These are phyloP conservation scores for Agrocybe chaxingu DNA, from an alignment of 768 basidiomycete genomes.

Conservation along the genomic window DNA sequence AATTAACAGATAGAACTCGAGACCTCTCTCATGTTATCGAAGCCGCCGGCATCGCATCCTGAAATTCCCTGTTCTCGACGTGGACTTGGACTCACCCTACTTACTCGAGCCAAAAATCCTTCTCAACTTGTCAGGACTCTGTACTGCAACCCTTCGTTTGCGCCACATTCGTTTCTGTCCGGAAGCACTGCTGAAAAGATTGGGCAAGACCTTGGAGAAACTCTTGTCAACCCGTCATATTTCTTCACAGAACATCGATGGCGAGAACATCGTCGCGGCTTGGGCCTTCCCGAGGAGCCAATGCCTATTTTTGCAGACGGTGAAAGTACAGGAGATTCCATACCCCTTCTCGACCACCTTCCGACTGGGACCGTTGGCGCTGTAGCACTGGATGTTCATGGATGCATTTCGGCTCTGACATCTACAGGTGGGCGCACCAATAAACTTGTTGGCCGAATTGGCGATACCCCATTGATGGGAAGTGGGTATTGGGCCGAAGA, in stretches of 20 bases:
- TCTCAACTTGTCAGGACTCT: conserved; percentile 66
- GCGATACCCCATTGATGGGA: conserved; percentile 79
- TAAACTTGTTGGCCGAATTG: conserved; percentile 79
- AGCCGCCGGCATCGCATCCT: conserved; percentile 65
- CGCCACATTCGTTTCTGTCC: conserved; percentile 70
- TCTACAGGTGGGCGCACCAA: conserved; percentile 84
- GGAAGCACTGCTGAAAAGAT: conserved; percentile 61
- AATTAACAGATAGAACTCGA: conserved; percentile 76
- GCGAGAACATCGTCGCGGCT: conserved; percentile 70
- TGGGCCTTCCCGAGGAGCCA: conserved; percentile 71
- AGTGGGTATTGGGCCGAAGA: conserved; percentile 84
- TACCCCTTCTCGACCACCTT: conserved; percentile 45
- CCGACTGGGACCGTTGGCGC: conserved; percentile 85
- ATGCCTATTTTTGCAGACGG: conserved; percentile 30
- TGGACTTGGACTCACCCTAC: conserved; percentile 61
- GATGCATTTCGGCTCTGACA: conserved; percentile 70
- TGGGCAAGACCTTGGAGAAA: conserved; percentile 50
- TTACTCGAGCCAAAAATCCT: conserved; percentile 70
- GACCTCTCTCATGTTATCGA: conserved; percentile 77
- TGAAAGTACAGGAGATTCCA: conserved; percentile 5
- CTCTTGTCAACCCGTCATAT: conserved; percentile 70
- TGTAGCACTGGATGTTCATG: conserved; percentile 71
- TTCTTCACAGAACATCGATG: conserved; percentile 75
- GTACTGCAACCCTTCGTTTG: conserved; percentile 63
- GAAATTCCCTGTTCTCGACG: conserved; percentile 56